phyloP scores from a whole-genome alignment of 495 filamentous ascomycete genomes.

The Annulohypoxylon maeteangense region DNA sequence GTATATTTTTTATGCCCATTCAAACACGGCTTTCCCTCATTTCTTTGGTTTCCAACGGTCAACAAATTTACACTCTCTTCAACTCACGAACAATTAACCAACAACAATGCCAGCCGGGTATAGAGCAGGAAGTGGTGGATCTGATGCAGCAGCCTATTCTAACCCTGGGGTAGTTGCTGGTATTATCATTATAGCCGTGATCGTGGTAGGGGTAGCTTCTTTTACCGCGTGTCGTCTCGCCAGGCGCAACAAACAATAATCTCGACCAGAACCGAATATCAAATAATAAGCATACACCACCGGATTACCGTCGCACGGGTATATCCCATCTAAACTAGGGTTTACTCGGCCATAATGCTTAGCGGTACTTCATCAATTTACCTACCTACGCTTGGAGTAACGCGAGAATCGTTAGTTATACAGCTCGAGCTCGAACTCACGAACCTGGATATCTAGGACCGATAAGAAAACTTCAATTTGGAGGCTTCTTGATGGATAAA shows the following conservation, averaged over 20 bases:
- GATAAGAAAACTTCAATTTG: too few species aligned
- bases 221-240: background rate
- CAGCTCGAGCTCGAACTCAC: background rate
- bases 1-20: background rate
- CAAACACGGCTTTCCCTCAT: background rate
- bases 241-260: background rate
- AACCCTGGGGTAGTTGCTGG: slow-evolving; percentile 2
- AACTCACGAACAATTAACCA: background rate
- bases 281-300: background rate
- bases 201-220: background rate
- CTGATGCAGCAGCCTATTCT: background rate
- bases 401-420: background rate
- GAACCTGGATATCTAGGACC: background rate
- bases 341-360: background rate
- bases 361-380: background rate
- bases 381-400: background rate
- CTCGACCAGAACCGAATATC: background rate
- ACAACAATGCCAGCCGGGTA: background rate
- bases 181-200: background rate
- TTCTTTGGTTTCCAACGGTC: background rate
- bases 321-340: background rate
- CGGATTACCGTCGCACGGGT: background rate
- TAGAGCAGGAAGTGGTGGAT: background rate
- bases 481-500: background rate
- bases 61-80: background rate